Conservation (phyloP, 331 rosid genomes). For the Quercus lobata region DNA sequence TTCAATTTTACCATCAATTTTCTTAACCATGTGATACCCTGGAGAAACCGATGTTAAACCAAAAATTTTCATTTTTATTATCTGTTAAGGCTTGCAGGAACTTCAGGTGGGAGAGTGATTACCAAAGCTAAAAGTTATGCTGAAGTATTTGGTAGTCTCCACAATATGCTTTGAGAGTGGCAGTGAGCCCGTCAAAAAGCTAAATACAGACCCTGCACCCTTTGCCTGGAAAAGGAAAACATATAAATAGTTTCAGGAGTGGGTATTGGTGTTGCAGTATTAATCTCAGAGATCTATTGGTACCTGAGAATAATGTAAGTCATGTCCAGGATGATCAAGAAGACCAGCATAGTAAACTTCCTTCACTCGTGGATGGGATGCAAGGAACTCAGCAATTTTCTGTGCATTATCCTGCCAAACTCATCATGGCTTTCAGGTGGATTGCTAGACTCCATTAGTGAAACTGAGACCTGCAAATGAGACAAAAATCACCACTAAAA, state of each 20-base stretch:
- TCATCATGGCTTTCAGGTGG: too few relatives aligned
- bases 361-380: conserved; percentile 72
- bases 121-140: conserved; percentile 95
- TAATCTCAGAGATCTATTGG: conserved; percentile 11
- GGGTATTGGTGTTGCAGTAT: not conserved
- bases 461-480: too few relatives aligned
- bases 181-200: conserved; percentile 82
- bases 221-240: conserved; percentile 54
- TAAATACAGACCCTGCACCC: conserved; percentile 92
- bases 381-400: conserved; percentile 86
- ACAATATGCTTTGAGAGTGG: conserved; percentile 88
- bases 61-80: not conserved
- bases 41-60: not conserved
- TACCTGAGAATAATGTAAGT: conserved; percentile 88
- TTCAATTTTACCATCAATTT: not conserved
- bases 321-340: conserved; percentile 67
- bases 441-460: too few relatives aligned
- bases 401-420: conserved; percentile 85
- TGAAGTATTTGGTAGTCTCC: conserved; percentile 80
- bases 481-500: too few relatives aligned
- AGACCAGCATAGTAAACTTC: conserved; percentile 80
- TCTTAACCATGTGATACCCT: not conserved
- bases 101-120: conserved; percentile 16
- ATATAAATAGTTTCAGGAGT: conserved; percentile 10
- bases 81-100: not conserved